Conservation (phyloP, 1,139 yeast species). For the Waltiozyma solani region DNA sequence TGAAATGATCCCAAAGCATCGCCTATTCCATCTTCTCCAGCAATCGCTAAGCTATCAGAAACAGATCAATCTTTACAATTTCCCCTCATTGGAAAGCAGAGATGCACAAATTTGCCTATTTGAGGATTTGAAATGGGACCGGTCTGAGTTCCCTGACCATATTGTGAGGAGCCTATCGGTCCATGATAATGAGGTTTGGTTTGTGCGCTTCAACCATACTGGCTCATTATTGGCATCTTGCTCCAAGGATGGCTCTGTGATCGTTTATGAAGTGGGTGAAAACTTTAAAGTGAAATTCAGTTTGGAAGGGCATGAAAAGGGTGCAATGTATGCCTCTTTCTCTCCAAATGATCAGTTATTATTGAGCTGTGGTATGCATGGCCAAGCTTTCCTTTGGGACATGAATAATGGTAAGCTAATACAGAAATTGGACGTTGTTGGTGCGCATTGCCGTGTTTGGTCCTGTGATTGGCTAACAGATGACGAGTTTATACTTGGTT, state of each 20-base stretch:
- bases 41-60: conserved; percentile 43
- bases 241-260: conserved; percentile 55
- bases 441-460: conserved; percentile 33
- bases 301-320: conserved; percentile 40
- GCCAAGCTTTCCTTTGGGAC: conserved; percentile 59
- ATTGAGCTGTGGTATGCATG: conserved; percentile 56
- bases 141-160: conserved; percentile 38
- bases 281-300: conserved; percentile 35
- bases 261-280: conserved; percentile 55
- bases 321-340: conserved; percentile 62
- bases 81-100: conserved; percentile 13
- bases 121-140: conserved; percentile 20
- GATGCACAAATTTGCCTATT: conserved; percentile 14
- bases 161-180: conserved; percentile 31
- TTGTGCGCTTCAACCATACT: conserved; percentile 62
- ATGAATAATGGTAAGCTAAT: conserved; percentile 26
- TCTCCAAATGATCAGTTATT: conserved; percentile 55
- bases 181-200: conserved; percentile 82
- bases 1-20: conserved; percentile 40
- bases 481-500: conserved; percentile 58
- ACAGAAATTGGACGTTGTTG: conserved; percentile 8
- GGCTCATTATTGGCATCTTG: conserved; percentile 73
- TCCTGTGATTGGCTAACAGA: conserved; percentile 64
- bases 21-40: conserved; percentile 38
- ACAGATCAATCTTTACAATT: conserved; percentile 29